phyloP scores from a whole-genome alignment of 345 rosid species.

The Syzygium oleosum region DNA sequence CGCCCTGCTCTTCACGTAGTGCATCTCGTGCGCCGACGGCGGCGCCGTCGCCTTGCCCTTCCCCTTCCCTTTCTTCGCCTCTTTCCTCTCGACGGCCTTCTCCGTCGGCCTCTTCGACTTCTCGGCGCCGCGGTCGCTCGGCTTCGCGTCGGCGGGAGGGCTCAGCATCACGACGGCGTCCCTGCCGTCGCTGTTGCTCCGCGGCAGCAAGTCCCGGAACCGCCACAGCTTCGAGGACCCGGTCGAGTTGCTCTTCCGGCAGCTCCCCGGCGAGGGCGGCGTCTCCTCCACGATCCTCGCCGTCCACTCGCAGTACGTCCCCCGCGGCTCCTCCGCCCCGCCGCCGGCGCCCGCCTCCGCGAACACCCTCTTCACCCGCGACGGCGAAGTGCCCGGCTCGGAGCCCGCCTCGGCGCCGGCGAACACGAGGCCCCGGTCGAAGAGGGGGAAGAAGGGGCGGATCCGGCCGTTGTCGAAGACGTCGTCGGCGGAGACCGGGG shows the following conservation, averaged over 20 bases:
- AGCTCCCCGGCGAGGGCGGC: slow-evolving; percentile 30
- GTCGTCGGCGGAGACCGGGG: slow-evolving; percentile 41
- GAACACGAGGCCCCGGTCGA: slow-evolving; percentile 23
- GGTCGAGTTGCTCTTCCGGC: slow-evolving; percentile 56
- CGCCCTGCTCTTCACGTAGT: slow-evolving; percentile 42
- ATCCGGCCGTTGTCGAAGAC: slow-evolving; percentile 42
- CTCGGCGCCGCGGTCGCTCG: not conserved
- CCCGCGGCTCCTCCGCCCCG: slow-evolving; percentile 2
- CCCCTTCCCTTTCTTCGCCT: not conserved
- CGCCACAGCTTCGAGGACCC: slow-evolving; percentile 49
- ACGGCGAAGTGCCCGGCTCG: not conserved
- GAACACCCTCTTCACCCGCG: slow-evolving; percentile 23
- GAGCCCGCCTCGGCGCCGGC: not conserved
- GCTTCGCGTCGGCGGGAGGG: not conserved
- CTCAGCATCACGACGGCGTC: slow-evolving; percentile 52
- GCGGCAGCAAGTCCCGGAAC: slow-evolving; percentile 21
- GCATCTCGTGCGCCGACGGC: slow-evolving; percentile 37
- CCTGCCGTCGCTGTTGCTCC: slow-evolving; percentile 55
- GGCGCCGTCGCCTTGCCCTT: slow-evolving; percentile 1
- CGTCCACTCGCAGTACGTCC: slow-evolving; percentile 32
- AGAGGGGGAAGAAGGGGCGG: slow-evolving; percentile 39
- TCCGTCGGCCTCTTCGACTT: not conserved
- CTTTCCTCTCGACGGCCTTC: not conserved
- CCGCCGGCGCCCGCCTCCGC: slow-evolving; percentile 13
- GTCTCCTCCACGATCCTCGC: slow-evolving; percentile 28